These are phyloP conservation scores for Linderniella brevidens DNA, from an alignment of 257 asterid genomes.

Conservation along the genomic window DNA sequence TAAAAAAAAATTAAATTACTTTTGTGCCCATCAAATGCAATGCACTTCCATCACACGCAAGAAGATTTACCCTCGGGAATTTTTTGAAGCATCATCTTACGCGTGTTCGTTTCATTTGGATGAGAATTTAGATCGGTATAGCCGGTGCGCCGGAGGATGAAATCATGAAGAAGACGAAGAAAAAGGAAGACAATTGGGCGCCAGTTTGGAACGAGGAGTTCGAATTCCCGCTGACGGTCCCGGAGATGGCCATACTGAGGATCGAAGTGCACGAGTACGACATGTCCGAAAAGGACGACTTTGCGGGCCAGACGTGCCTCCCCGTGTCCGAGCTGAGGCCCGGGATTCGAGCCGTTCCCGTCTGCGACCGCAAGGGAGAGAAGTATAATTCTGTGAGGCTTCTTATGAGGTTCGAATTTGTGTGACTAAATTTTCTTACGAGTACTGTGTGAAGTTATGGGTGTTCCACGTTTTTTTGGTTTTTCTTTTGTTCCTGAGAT, in stretches of 20 bases:
- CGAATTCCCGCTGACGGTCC: conserved; percentile 39
- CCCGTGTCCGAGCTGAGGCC: conserved; percentile 45
- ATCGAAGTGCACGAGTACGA: conserved; percentile 57
- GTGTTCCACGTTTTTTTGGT: neutral
- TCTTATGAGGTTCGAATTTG: conserved; percentile 42
- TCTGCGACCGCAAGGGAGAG: conserved; percentile 37
- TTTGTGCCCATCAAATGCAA: too few species aligned
- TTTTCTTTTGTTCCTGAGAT: neutral
- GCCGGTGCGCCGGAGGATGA: conserved; percentile 50
- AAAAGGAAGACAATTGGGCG: conserved; percentile 37
- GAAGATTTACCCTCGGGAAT: neutral
- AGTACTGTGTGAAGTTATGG: neutral
- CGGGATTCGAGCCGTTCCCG: conserved; percentile 47
- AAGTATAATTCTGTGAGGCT: conserved; percentile 29
- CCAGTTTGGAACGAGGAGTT: conserved; percentile 59
- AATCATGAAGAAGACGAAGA: conserved; percentile 31
- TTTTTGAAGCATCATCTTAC: neutral
- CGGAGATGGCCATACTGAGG: conserved; percentile 51
- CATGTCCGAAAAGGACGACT: conserved; percentile 53
- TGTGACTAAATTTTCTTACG: neutral
- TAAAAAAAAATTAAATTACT: too few species aligned
- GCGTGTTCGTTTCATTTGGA: neutral
- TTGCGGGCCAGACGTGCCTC: conserved; percentile 55
- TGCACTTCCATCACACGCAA: neutral
- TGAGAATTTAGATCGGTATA: conserved; percentile 33